Evolutionary conservation across 73 alveolate species (phyloP).

Genomic region (Blepharisma japonicum): DNA sequence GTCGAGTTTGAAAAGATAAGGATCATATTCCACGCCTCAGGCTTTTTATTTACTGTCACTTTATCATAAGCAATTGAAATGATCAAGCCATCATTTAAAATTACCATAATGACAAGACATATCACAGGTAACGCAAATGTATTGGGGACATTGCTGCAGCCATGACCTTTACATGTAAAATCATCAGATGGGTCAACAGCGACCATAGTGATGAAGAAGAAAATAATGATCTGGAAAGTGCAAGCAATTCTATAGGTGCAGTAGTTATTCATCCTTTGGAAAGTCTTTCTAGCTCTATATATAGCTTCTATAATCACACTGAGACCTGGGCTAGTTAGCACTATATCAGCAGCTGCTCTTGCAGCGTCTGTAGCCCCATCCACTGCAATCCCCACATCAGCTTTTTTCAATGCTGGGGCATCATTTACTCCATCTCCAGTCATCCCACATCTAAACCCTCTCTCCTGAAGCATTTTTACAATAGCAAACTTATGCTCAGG

Average conservation of each 20-base stretch:
- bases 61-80: slow-evolving; percentile 32
- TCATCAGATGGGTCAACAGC: slow-evolving; percentile 3
- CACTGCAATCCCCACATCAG: slow-evolving; percentile 72
- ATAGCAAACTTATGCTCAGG: slow-evolving; percentile 37
- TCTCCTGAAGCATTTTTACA: slow-evolving; percentile 20
- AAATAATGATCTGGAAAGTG: slow-evolving; percentile 20
- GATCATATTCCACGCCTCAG: slow-evolving; percentile 3
- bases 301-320: slow-evolving; percentile 26
- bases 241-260: slow-evolving; percentile 32
- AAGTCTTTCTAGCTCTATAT: slow-evolving; percentile 9
- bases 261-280: slow-evolving; percentile 30
- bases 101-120: not conserved
- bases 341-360: slow-evolving; percentile 59
- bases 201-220: slow-evolving; percentile 28
- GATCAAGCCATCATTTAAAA: slow-evolving; percentile 8
- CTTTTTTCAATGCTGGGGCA: slow-evolving; percentile 61
- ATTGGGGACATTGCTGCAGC: slow-evolving; percentile 10
- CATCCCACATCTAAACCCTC: slow-evolving; percentile 30
- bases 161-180: not conserved
- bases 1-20: not conserved
- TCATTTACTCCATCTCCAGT: slow-evolving; percentile 71
- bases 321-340: slow-evolving; percentile 3
- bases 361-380: slow-evolving; percentile 68
- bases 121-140: slow-evolving; percentile 13
- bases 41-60: slow-evolving; percentile 9